A percentile compares a stretch with the other conserved stretches of the same genome.
phyloP scores from a whole-genome alignment of 768 basidiomycete species.

The Postia placenta region DNA sequence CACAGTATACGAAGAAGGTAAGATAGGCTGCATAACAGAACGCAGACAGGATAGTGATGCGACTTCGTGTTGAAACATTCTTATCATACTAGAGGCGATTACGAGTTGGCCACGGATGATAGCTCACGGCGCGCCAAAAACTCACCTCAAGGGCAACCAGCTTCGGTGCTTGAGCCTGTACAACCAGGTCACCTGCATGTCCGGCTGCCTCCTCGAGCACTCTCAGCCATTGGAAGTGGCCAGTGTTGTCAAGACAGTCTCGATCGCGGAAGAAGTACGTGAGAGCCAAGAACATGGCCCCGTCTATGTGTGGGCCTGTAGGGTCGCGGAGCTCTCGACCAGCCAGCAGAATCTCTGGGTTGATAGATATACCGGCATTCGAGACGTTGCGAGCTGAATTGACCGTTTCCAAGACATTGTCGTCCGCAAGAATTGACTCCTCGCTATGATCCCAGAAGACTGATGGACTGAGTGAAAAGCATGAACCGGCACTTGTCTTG shows the following conservation, averaged over 20 bases:
- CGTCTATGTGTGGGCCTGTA: conserved; percentile 44
- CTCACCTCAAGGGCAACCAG: conserved; percentile 41
- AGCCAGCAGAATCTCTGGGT: conserved; percentile 72
- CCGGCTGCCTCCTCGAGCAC: conserved; percentile 40
- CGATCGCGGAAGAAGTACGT: conserved; percentile 80
- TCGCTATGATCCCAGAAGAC: conserved; percentile 71
- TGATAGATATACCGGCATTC: conserved; percentile 58
- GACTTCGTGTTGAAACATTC: conserved; percentile 36
- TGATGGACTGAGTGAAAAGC: conserved; percentile 68
- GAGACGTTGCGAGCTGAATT: conserved; percentile 46
- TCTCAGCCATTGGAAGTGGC: conserved; percentile 61
- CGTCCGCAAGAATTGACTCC: conserved; percentile 43
- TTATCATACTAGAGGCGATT: conserved; percentile 43
- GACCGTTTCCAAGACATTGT: conserved; percentile 55
- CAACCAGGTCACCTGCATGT: conserved; percentile 29
- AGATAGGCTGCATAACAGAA: conserved; percentile 75
- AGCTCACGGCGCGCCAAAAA: conserved; percentile 13
- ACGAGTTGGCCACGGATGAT: conserved; percentile 21
- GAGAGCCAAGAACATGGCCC: conserved; percentile 66
- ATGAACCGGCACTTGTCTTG: conserved; percentile 43
- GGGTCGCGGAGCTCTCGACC: conserved; percentile 55
- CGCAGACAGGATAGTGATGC: conserved; percentile 57
- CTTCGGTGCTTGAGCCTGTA: conserved; percentile 36
- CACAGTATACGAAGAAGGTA: conserved; percentile 70
- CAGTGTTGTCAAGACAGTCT: conserved; percentile 57